Evolutionary conservation across 2,329 filamentous ascomycete species (phyloP).

Genomic region (Aspergillus pseudoglaucus): DNA sequence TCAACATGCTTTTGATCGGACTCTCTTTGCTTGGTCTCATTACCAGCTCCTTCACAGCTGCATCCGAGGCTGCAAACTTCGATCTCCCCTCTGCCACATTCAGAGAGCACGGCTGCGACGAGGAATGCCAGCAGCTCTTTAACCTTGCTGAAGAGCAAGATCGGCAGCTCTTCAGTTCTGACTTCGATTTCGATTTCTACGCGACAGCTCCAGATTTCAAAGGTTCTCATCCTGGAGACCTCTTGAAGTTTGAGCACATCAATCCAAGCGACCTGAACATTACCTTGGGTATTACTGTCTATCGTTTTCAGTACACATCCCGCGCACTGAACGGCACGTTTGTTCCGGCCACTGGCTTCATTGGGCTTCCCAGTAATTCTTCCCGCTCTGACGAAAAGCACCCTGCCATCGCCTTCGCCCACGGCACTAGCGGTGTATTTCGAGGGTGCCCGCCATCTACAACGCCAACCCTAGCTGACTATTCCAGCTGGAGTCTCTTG

Average conservation of each 20-base stretch:
- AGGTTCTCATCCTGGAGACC: conserved; percentile 4
- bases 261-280: conserved; percentile 1
- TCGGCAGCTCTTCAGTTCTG: conserved; percentile 8
- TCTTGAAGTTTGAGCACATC: conserved; percentile 5
- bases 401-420: conserved; percentile 5
- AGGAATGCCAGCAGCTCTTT: not conserved
- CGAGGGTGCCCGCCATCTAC: conserved; percentile 4
- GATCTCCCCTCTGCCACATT: not conserved
- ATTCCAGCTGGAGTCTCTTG: conserved; percentile 4
- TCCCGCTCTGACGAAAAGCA: not conserved
- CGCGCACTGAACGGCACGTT: not conserved
- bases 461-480: conserved; percentile 5
- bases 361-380: conserved; percentile 2
- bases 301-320: conserved; percentile 5
- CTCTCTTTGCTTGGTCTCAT: too few species aligned
- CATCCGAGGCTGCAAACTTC: not conserved
- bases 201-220: conserved; percentile 6
- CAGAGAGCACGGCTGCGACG: not conserved
- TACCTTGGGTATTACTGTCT: conserved; percentile 1
- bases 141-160: not conserved
- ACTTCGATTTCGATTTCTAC: conserved; percentile 7
- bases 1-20: too few species aligned
- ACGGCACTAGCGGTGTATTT: conserved; percentile 7
- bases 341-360: conserved; percentile 5
- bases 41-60: not conserved